Conservation (phyloP, 768 basidiomycete species). For the Rossbeevera mucosa region DNA sequence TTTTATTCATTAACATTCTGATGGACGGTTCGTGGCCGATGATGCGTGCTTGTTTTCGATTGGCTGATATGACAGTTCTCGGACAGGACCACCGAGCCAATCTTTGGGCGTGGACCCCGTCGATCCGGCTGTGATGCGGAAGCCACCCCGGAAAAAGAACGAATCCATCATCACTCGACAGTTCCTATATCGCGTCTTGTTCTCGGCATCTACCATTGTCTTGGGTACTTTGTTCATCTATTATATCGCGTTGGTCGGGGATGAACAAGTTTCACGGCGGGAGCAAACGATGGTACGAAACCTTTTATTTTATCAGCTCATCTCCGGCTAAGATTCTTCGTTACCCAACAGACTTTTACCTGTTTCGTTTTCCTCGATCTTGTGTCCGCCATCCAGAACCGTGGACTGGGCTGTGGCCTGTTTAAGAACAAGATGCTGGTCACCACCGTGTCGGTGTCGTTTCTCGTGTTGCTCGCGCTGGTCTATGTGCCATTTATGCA, state of each 20-base stretch:
- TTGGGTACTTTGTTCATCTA: conserved; percentile 86
- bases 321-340: not conserved
- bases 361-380: conserved; percentile 97
- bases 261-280: conserved; percentile 75
- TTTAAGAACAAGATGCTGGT: conserved; percentile 87
- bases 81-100: conserved; percentile 84
- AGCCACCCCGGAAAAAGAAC: conserved; percentile 89
- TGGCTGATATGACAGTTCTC: not conserved
- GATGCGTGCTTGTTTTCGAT: not conserved
- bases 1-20: conserved; percentile 97
- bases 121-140: conserved; percentile 87
- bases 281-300: conserved; percentile 92
- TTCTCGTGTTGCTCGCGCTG: conserved; percentile 76
- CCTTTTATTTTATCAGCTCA: not conserved
- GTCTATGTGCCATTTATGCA: conserved; percentile 93
- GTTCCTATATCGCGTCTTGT: conserved; percentile 77
- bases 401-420: conserved; percentile 82
- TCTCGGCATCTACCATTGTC: conserved; percentile 91
- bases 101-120: conserved; percentile 96
- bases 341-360: conserved; percentile 69
- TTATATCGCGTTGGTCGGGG: conserved; percentile 65
- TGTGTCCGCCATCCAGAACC: conserved; percentile 90
- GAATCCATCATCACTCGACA: conserved; percentile 78
- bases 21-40: conserved; percentile 74
- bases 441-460: conserved; percentile 81